phyloP scores from a whole-genome alignment of 1,284 basidiomycete species.

The Cryptococcus deneoformans region DNA sequence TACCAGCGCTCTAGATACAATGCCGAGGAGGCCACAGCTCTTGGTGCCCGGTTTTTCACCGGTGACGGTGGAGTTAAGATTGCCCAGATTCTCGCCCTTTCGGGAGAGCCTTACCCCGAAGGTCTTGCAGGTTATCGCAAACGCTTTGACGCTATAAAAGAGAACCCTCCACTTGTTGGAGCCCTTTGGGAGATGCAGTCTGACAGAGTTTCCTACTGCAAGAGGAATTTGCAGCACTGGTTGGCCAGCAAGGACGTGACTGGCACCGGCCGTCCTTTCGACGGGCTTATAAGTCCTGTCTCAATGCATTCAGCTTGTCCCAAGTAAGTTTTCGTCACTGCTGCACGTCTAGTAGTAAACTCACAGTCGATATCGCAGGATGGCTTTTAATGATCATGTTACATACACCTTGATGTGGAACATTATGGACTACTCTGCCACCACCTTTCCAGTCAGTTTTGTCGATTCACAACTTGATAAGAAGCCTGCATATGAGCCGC shows the following conservation, averaged over 20 bases:
- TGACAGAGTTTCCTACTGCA: constrained; percentile 27
- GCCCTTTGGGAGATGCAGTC: constrained; percentile 33
- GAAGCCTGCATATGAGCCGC: constrained; percentile 53
- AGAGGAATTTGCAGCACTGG: constrained; percentile 34
- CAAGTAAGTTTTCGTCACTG: constrained; percentile 7
- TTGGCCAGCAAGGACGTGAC: constrained; percentile 24
- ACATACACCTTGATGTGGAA: constrained; percentile 43
- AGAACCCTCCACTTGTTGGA: constrained; percentile 22
- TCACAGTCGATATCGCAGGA: constrained; percentile 2
- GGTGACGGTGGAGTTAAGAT: constrained; percentile 43
- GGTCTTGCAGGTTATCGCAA: constrained; percentile 22
- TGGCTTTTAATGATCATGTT: constrained; percentile 27
- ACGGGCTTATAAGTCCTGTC: constrained; percentile 36
- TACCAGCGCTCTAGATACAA: constrained; percentile 12
- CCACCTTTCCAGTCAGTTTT: constrained; percentile 65
- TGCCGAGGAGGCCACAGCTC: constrained; percentile 11
- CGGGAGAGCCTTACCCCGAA: constrained; percentile 33
- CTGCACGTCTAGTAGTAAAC: neutral
- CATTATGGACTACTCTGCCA: constrained; percentile 36
- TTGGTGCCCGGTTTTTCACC: constrained; percentile 33
- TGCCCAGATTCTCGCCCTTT: constrained; percentile 18
- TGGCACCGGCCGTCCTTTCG: constrained; percentile 38
- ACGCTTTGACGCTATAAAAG: constrained; percentile 18
- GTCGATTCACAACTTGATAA: constrained; percentile 54
- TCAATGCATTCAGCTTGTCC: constrained; percentile 29